These are phyloP conservation scores for Fusarium continuum DNA, from an alignment of 2,329 filamentous ascomycete genomes.

Conservation along the genomic window DNA sequence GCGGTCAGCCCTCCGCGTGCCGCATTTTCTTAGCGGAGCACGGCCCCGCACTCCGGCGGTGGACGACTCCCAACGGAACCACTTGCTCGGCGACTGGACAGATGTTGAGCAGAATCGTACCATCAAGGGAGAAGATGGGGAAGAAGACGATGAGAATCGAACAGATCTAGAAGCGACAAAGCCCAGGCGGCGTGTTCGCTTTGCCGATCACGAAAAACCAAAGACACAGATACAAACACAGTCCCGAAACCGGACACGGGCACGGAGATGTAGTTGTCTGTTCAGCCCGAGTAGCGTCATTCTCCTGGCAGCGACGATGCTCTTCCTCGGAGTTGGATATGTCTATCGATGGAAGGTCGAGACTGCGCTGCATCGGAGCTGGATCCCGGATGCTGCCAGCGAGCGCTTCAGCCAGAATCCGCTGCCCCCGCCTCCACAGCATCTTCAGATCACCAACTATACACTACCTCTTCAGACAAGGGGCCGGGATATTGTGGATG, in stretches of 20 bases:
- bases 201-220: slow-evolving; percentile 12
- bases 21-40: slow-evolving; percentile 20
- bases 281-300: slow-evolving; percentile 41
- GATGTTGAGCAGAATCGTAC: slow-evolving; percentile 17
- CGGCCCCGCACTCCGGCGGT: slow-evolving; percentile 20
- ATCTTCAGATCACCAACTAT: slow-evolving; percentile 58
- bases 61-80: slow-evolving; percentile 20
- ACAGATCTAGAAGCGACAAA: not conserved
- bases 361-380: slow-evolving; percentile 54
- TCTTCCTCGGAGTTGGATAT: slow-evolving; percentile 45
- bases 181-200: slow-evolving; percentile 7
- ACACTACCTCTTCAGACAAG: slow-evolving; percentile 66
- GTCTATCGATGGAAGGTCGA: slow-evolving; percentile 58
- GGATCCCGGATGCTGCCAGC: slow-evolving; percentile 60
- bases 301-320: slow-evolving; percentile 49
- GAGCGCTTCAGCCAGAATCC: slow-evolving; percentile 59
- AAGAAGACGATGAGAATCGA: not conserved
- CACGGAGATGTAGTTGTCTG: slow-evolving; percentile 18
- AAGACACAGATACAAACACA: not conserved
- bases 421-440: slow-evolving; percentile 55
- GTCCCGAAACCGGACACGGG: not conserved
- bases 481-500: slow-evolving; percentile 70
- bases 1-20: slow-evolving; percentile 23
- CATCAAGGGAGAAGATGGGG: not conserved
- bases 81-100: slow-evolving; percentile 35